Evolutionary conservation across 768 basidiomycete species (phyloP).

Genomic region (Mycena crocata): DNA sequence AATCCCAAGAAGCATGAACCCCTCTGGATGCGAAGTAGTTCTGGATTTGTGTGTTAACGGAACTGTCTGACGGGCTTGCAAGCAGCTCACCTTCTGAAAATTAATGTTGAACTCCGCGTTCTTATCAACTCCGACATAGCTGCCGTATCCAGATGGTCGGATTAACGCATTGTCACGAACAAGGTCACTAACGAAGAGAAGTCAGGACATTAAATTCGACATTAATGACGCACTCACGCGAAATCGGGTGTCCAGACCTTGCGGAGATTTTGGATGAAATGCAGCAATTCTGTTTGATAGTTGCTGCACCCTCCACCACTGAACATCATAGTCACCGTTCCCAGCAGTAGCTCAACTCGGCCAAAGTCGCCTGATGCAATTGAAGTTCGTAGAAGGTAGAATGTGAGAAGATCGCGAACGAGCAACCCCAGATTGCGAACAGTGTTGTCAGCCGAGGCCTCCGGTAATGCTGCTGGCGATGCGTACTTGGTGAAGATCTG

Average conservation of each 20-base stretch:
- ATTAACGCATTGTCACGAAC: slow-evolving; percentile 11
- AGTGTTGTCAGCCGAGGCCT: neutral
- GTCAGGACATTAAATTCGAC: too few species aligned
- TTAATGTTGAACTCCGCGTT: slow-evolving; percentile 18
- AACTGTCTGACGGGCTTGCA: too few species aligned
- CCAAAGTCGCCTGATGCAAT: slow-evolving; percentile 17
- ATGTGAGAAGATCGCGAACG: neutral
- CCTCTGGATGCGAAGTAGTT: slow-evolving; percentile 13
- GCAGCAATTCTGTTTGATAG: slow-evolving; percentile 13
- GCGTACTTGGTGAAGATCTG: slow-evolving; percentile 1
- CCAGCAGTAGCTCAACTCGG: slow-evolving; percentile 8
- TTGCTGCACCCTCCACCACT: slow-evolving; percentile 1
- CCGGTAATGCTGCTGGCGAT: neutral
- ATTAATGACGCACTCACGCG: neutral
- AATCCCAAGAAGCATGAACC: slow-evolving; percentile 16
- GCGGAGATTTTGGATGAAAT: slow-evolving; percentile 12
- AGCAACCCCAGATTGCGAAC: neutral
- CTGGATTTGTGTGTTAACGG: too few species aligned
- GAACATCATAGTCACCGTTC: slow-evolving; percentile 18
- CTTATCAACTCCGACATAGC: slow-evolving; percentile 15
- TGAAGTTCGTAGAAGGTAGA: slow-evolving; percentile 1
- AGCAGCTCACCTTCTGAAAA: slow-evolving; percentile 20
- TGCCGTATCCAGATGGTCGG: neutral
- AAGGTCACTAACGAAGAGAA: neutral
- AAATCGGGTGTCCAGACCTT: slow-evolving; percentile 17